Base-by-base conservation (phyloP, 208 protist genomes). In the Hexamita inflata region DNA sequence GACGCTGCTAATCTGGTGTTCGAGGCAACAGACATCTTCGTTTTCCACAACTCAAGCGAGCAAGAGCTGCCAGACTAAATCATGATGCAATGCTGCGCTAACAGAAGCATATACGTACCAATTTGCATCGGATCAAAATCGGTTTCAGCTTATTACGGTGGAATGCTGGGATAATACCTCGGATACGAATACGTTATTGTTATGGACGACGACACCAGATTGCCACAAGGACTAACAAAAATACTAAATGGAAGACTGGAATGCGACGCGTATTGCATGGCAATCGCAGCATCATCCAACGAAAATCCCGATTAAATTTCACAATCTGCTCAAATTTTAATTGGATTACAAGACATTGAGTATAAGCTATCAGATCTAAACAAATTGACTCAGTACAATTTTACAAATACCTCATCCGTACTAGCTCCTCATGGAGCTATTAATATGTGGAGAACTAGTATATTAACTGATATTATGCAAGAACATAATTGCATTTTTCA, bases 401-500 rank as follows among this genome's bases (percentile, higher is more conserved):
- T 7, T 4, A 66, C 34, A 15, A 13, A 26, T 9, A 66, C 34
- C 15, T 60, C 73, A 32, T 76, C 73, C 28, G 73, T 76, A 11
- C 73, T 76, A 24, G 15, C 58, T n/a, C 73, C 73, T 34, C 73
- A 76, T 39, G 73, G 73, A 11, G 73, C 73, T n/a, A 67, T 67
- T 34, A 76, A 76, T 58, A 61, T 76, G 35, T 76, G 73, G 73
- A 9, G 39, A 9, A 53, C 73, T 42, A 29, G n/a, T 32, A 30
- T 76, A 4, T 49, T 76, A 11, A 15, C n/a, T 13, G 11, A n/a
- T 32, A 67, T 76, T 34, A 76, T 76, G 73, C 7, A 15, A 13
- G 59, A 76, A 35, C 73, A 76, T 32, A 76, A 76, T 34, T 58
- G 73, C 35, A 76, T 76, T 34, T 76, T 76, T 34, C 59, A 76